Base-by-base conservation (phyloP, 176 grass and related monocot species). In the Aechmea fasciata region DNA sequence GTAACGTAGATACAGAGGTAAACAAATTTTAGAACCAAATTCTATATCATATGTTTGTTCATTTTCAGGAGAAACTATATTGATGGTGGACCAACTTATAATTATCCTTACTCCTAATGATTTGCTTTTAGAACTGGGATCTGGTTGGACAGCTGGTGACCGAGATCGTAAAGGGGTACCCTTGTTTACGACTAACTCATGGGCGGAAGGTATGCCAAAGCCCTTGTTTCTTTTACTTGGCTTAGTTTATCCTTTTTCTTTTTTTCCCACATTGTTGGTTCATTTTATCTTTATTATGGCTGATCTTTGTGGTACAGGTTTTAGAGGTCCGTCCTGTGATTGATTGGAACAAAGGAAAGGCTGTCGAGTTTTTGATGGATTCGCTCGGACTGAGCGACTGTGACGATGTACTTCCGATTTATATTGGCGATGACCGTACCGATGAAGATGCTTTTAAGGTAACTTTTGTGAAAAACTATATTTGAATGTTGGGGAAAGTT, bases 361-460 rank as follows among this genome's bases (percentile, higher is more conserved):
- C 94, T 48, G 89, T 99, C 23, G 82, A 93, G 66, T 99, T 93
- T 28, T 79, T 99, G 47, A 89, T 99, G 10, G 75, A 90, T 20
- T 99, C 90, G 1, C 89, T 99, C 4, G 82, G 67, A 9, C 55
- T 93, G 49, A 69, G 57, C 24, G 79, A 90, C 53, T 49, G 73
- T 12, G 80, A 84, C 54, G 70, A 84, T 70, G 84, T 90, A 67
- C 73, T 99, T 51, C 82, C 94, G 1, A 88, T 99, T 53, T 99
- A 99, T 81, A 85, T 99, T n/a, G 94, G 94, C 63, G 94, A 93
- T 18, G 94, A 99, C 18, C 80, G 90, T 26, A 99, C 94, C 0
- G 94, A 99, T 48, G 89, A 99, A 74, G 94, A 99, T 18, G 94
- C 94, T 3, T 99, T 99, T 73, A 90, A 93, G 94, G 93, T 96